Evolutionary conservation across 306 rosid genomes (phyloP), one percentile per base, ranked within the genome.

Genomic region (Dryas octopetala): DNA sequence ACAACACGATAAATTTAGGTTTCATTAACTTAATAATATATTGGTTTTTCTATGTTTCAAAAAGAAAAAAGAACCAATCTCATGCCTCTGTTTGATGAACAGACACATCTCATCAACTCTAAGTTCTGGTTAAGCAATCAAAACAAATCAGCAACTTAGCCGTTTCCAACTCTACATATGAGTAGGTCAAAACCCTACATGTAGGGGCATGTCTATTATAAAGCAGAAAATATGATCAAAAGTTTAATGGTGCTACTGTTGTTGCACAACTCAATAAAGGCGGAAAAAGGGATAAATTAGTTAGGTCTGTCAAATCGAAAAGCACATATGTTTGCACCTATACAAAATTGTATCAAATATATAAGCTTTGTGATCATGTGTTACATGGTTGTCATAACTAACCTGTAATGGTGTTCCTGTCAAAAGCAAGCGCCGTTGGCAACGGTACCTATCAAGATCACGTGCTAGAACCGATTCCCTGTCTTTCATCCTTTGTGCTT

Each of bases 381-480:
- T 70, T 43, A 84, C 17, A 76, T 32, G 74, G 70, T 32, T 32
- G 53, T 62, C 49, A 26, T 69, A 51, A 68, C 70, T 15, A 63
- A 91, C 98, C 98, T 95, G 98, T 77, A 95, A 85, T 12, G 98
- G 98, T 54, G 98, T 95, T 82, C 98, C 98, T 26, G 98, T 95
- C 80, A 95, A 84, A 79, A 95, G 98, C 79, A 95, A 78, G 74
- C 97, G 97, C 82, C 98, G 85, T 75, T 88, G 98, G 83, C 98
- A 95, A 60, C 93, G 96, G 76, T 91, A 95, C 79, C 96, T 88
- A 81, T 95, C 98, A 84, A 95, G 98, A 81, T 95, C 98, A 62
- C 98, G 98, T 5, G 98, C 97, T 61, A 96, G 84, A 79, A 96
- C 99, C 0, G 99, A 96, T 73, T 96, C 99, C 74, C 99, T 89